These are phyloP conservation scores for Hermanozyma aechmeae DNA, from an alignment of 805 yeast species.

Conservation along the genomic window DNA sequence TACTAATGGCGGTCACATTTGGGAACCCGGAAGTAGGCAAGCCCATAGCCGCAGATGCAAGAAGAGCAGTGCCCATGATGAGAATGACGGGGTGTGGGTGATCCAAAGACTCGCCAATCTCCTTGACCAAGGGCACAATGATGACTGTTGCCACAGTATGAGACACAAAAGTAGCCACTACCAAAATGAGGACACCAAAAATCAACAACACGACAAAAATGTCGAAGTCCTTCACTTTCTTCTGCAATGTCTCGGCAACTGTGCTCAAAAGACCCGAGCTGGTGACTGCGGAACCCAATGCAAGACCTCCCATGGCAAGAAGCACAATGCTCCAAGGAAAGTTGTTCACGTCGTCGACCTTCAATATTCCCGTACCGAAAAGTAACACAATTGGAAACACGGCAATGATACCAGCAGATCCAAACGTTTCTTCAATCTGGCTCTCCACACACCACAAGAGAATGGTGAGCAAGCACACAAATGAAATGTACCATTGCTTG, in stretches of 20 bases:
- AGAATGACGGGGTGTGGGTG: constrained; percentile 29
- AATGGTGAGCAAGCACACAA: constrained; percentile 65
- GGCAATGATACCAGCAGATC: constrained; percentile 96
- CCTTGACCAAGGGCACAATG: constrained; percentile 32
- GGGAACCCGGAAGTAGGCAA: constrained; percentile 38
- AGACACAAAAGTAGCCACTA: constrained; percentile 34
- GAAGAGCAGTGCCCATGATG: constrained; percentile 32
- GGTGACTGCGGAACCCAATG: constrained; percentile 90
- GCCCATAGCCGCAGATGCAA: constrained; percentile 37
- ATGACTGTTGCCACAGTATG: constrained; percentile 37
- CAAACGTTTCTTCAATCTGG: constrained; percentile 60
- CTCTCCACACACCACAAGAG: constrained; percentile 85
- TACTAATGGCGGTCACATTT: constrained; percentile 33
- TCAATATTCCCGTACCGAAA: constrained; percentile 82
- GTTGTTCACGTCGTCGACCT: constrained; percentile 88
- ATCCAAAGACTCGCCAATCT: constrained; percentile 28
- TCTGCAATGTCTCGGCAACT: constrained; percentile 64
- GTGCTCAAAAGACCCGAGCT: constrained; percentile 79
- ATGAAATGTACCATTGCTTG: constrained; percentile 67
- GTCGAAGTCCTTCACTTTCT: constrained; percentile 54
- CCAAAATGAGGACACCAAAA: constrained; percentile 39
- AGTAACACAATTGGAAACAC: constrained; percentile 83
- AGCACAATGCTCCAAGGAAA: constrained; percentile 95
- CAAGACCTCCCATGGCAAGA: constrained; percentile 96
- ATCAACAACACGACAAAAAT: constrained; percentile 64